phyloP scores from a whole-genome alignment of 257 asterid species.

The Linaria vulgaris region DNA sequence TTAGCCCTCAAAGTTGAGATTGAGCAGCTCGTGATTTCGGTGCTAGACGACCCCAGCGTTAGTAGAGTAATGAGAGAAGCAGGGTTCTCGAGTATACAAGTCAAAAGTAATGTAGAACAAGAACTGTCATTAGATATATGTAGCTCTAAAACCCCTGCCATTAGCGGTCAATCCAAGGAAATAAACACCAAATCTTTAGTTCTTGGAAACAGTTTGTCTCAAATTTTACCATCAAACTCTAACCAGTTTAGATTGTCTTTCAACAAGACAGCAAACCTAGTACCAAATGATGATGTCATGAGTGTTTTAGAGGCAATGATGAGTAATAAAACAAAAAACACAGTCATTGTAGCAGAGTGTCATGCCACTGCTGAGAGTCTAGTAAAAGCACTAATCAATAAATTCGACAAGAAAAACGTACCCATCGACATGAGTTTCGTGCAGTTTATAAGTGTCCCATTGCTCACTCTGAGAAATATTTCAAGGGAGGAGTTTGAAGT shows the following conservation, averaged over 20 bases:
- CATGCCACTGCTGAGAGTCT: slow-evolving; percentile 46
- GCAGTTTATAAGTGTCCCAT: slow-evolving; percentile 82
- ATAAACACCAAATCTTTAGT: slow-evolving; percentile 31
- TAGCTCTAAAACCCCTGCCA: slow-evolving; percentile 18
- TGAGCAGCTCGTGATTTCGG: slow-evolving; percentile 75
- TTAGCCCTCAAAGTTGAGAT: slow-evolving; percentile 77
- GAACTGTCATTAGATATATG: slow-evolving; percentile 39
- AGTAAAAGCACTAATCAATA: slow-evolving; percentile 62
- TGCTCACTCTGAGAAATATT: slow-evolving; percentile 48
- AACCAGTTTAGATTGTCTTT: slow-evolving; percentile 33
- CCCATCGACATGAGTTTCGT: slow-evolving; percentile 55
- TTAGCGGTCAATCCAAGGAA: slow-evolving; percentile 30
- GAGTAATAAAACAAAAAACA: slow-evolving; percentile 57
- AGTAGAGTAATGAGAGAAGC: slow-evolving; percentile 97
- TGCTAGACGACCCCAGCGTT: slow-evolving; percentile 94
- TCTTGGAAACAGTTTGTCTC: slow-evolving; percentile 36
- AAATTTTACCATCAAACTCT: slow-evolving; percentile 17
- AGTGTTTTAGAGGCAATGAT: slow-evolving; percentile 61
- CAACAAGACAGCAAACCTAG: slow-evolving; percentile 27
- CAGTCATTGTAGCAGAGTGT: slow-evolving; percentile 53
- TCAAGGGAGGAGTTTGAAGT: slow-evolving; percentile 68
- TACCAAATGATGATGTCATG: slow-evolving; percentile 46
- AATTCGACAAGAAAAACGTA: slow-evolving; percentile 58
- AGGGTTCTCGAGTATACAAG: slow-evolving; percentile 84
- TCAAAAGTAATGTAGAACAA: slow-evolving; percentile 73